A percentile compares a stretch with the other conserved stretches of the same genome.
These are phyloP conservation scores for Fusarium longipes DNA, from an alignment of 2,329 filamentous ascomycete species.

Conservation along the genomic window DNA sequence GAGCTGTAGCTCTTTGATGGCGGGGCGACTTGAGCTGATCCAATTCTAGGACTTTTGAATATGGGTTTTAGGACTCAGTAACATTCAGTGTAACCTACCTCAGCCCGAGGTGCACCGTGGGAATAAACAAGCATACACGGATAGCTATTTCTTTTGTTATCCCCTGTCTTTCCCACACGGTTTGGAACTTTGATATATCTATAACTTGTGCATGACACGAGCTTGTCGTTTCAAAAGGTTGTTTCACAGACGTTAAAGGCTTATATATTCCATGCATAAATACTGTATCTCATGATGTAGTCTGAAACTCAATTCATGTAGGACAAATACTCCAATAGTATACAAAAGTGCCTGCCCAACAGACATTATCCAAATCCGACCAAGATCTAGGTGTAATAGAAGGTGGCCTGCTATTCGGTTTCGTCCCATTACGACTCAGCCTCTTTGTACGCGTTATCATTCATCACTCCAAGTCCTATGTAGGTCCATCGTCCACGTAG, in stretches of 20 bases:
- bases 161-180: background rate
- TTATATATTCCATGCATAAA: constrained; percentile 17
- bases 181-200: constrained; percentile 1
- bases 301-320: constrained; percentile 30
- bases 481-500: background rate
- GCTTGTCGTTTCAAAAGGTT: constrained; percentile 26
- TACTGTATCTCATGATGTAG: constrained; percentile 4
- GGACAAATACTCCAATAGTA: constrained; percentile 5
- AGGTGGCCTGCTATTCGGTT: background rate
- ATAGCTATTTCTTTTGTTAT: background rate
- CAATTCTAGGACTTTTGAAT: constrained; percentile 16
- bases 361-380: constrained; percentile 7
- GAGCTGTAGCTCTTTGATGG: constrained; percentile 10
- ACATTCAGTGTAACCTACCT: constrained; percentile 12
- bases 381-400: background rate
- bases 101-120: constrained; percentile 14
- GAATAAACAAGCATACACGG: constrained; percentile 10
- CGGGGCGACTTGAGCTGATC: constrained; percentile 13
- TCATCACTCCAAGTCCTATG: background rate
- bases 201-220: background rate
- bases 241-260: constrained; percentile 29
- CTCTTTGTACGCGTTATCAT: constrained; percentile 20
- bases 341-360: constrained; percentile 12
- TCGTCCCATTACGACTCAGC: constrained; percentile 11
- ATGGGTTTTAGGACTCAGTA: constrained; percentile 22